phyloP scores from a whole-genome alignment of 306 rosid genomes.

The Fagus crenata region DNA sequence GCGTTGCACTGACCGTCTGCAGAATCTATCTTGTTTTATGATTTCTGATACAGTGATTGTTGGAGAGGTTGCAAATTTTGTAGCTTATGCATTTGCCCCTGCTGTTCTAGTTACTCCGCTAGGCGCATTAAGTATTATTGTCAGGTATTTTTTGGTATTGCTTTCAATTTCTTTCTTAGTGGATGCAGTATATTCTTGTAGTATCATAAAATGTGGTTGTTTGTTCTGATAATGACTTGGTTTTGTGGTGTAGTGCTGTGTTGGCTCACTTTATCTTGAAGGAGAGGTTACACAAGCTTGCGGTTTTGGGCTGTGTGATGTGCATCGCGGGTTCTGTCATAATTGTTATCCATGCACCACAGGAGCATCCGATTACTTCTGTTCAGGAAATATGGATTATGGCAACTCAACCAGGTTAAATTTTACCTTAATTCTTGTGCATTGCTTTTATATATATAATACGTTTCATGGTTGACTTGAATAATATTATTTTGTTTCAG shows the following conservation, averaged over 20 bases:
- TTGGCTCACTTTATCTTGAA: conserved; percentile 80
- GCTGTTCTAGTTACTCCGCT: conserved; percentile 91
- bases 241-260: conserved; percentile 59
- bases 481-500: conserved; percentile 44
- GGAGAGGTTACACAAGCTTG: conserved; percentile 71
- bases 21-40: conserved; percentile 44
- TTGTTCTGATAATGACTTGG: conserved; percentile 19
- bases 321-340: conserved; percentile 76
- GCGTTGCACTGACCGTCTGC: conserved; percentile 38
- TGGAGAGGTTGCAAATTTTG: conserved; percentile 81
- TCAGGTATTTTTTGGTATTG: conserved; percentile 54
- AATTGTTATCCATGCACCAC: conserved; percentile 76
- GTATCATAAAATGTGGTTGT: conserved; percentile 2
- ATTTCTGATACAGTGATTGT: conserved; percentile 72
- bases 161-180: conserved; percentile 12
- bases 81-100: conserved; percentile 91
- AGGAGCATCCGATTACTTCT: conserved; percentile 60
- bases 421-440: conserved; percentile 9
- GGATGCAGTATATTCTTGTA: conserved; percentile 12
- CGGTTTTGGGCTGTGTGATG: conserved; percentile 78
- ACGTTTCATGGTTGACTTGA: conserved; percentile 21
- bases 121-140: conserved; percentile 87
- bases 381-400: conserved; percentile 75
- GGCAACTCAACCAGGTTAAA: conserved; percentile 89
- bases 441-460: conserved; percentile 4